A percentile compares a stretch with the other conserved stretches of the same genome.
phyloP scores from a whole-genome alignment of 2,329 filamentous ascomycete genomes.

The Cladophialophora chaetospira region DNA sequence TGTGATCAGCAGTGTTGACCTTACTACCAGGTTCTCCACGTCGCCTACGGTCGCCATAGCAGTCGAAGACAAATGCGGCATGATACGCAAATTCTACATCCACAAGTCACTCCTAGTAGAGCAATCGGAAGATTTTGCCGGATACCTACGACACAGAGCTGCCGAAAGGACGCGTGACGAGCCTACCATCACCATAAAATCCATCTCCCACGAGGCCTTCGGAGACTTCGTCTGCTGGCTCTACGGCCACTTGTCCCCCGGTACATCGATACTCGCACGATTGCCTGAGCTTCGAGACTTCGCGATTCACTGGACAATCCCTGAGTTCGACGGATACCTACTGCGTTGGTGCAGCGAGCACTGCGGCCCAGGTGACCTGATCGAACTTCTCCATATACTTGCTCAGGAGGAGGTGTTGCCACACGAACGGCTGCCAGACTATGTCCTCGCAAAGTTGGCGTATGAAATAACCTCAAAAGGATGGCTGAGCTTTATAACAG shows the following conservation, averaged over 20 bases:
- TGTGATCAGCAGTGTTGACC: too few relatives aligned
- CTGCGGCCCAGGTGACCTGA: background rate
- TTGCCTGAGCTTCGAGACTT: background rate
- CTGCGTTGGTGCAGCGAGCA: background rate
- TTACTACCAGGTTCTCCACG: too few relatives aligned
- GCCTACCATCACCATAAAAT: too few relatives aligned
- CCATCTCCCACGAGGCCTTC: too few relatives aligned
- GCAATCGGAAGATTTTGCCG: too few relatives aligned
- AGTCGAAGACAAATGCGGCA: too few relatives aligned
- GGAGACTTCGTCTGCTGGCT: background rate
- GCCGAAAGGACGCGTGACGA: too few relatives aligned
- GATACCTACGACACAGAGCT: too few relatives aligned
- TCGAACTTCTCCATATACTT: background rate
- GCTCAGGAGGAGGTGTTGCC: background rate
- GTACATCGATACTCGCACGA: background rate
- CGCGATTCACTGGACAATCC: background rate
- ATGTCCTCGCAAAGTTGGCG: background rate
- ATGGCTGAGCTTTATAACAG: background rate
- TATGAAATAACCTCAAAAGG: background rate
- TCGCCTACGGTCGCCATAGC: too few relatives aligned
- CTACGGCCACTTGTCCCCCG: background rate
- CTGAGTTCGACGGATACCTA: background rate
- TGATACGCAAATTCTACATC: too few relatives aligned
- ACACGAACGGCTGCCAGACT: background rate
- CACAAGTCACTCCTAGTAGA: too few relatives aligned